These are phyloP conservation scores for Syncephalastrum contaminatum DNA, from an alignment of 371 early-diverging fungal genomes.

Conservation along the genomic window DNA sequence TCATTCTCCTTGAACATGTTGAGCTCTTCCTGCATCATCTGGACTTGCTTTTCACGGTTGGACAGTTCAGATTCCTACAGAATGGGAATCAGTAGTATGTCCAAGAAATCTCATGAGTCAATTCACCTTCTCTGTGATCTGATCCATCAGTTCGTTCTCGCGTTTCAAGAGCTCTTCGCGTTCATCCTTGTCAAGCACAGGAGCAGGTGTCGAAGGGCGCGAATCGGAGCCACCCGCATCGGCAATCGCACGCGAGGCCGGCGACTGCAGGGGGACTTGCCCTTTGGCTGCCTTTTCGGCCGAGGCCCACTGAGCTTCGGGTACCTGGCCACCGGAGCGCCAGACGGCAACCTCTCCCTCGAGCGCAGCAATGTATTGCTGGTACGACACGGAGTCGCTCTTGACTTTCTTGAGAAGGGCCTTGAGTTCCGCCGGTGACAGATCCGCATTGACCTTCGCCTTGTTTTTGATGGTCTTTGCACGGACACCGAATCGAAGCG, in stretches of 20 bases:
- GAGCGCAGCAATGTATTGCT: constrained; percentile 74
- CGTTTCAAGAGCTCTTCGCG: constrained; percentile 88
- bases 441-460: constrained; percentile 94
- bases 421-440: constrained; percentile 90
- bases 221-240: constrained; percentile 34
- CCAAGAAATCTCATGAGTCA: not conserved
- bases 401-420: constrained; percentile 84
- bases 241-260: constrained; percentile 41
- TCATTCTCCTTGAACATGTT: constrained; percentile 59
- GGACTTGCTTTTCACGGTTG: constrained; percentile 49
- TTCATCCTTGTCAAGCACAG: constrained; percentile 79
- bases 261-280: constrained; percentile 34
- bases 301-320: constrained; percentile 69
- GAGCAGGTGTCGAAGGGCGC: constrained; percentile 75
- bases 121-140: constrained; percentile 72
- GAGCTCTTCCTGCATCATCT: constrained; percentile 64
- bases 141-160: constrained; percentile 90
- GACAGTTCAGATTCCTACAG: constrained; percentile 59
- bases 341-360: constrained; percentile 87
- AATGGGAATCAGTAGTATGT: not conserved
- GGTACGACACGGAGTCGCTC: constrained; percentile 69
- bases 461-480: constrained; percentile 86
- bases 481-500: constrained; percentile 83
- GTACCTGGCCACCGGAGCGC: constrained; percentile 78
- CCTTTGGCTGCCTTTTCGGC: constrained; percentile 62